phyloP scores from a whole-genome alignment of 2,329 filamentous ascomycete species.

The Plectosphaerella sp. region DNA sequence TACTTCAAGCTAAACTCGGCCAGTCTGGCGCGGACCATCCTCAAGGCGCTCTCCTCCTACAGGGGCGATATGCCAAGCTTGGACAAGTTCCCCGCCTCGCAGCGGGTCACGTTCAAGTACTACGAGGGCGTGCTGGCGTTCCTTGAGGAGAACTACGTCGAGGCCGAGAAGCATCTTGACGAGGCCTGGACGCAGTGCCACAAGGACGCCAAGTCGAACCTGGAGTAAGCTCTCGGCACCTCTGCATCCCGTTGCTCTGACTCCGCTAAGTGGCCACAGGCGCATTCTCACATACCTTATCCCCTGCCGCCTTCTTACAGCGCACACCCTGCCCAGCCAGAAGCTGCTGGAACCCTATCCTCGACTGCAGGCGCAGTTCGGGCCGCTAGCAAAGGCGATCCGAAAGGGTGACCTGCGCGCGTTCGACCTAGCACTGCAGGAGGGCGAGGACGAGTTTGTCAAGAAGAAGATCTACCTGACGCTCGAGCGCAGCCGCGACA shows the following conservation, averaged over 20 bases:
- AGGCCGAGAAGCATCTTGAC: constrained; percentile 76
- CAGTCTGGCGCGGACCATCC: constrained; percentile 82
- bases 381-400: constrained; percentile 74
- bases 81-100: constrained; percentile 77
- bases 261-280: constrained; percentile 37
- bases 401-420: constrained; percentile 75
- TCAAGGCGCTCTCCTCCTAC: constrained; percentile 77
- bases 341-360: constrained; percentile 71
- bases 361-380: constrained; percentile 70
- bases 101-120: constrained; percentile 94
- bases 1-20: constrained; percentile 95
- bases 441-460: constrained; percentile 88
- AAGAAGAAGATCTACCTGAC: constrained; percentile 92
- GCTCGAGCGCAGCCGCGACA: constrained; percentile 85
- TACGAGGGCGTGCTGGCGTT: constrained; percentile 93
- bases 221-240: constrained; percentile 54
- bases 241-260: neutral
- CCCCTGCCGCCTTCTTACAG: constrained; percentile 85
- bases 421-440: constrained; percentile 77
- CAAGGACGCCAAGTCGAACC: constrained; percentile 66
- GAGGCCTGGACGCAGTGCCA: constrained; percentile 82
- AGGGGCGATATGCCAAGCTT: constrained; percentile 76
- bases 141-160: constrained; percentile 85
- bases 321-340: constrained; percentile 74
- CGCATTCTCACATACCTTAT: constrained; percentile 93